Evolutionary conservation across 2,329 filamentous ascomycete species (phyloP).

Genomic region (Chrysoporthe cubensis): DNA sequence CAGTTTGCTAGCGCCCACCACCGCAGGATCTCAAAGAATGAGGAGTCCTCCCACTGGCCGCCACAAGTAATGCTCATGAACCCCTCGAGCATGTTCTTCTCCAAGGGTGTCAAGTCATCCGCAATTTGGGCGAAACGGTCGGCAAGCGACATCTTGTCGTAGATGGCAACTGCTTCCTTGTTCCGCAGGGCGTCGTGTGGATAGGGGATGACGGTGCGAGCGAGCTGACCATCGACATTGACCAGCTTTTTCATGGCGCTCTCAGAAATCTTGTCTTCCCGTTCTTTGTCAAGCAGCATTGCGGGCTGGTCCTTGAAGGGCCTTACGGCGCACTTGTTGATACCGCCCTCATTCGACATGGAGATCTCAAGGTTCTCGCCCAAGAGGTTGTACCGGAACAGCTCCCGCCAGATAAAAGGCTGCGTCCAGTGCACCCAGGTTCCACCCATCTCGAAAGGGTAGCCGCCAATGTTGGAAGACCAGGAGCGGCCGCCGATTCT

Average conservation of each 20-base stretch:
- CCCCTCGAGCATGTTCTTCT: constrained; percentile 44
- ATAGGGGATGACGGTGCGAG: constrained; percentile 44
- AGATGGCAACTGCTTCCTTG: constrained; percentile 38
- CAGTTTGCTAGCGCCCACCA: constrained; percentile 52
- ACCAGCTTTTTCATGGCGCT: constrained; percentile 46
- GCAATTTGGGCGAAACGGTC: constrained; percentile 48
- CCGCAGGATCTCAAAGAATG: constrained; percentile 52
- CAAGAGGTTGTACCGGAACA: constrained; percentile 50
- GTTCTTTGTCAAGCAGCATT: constrained; percentile 44
- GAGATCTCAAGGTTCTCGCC: constrained; percentile 42
- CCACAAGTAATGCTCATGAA: constrained; percentile 47
- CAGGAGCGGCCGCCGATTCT: constrained; percentile 53
- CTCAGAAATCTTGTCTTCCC: constrained; percentile 43
- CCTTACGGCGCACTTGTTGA: constrained; percentile 47
- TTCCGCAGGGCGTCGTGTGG: constrained; percentile 43
- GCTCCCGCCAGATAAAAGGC: constrained; percentile 48
- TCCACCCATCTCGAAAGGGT: constrained; percentile 53
- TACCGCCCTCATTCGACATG: constrained; percentile 40
- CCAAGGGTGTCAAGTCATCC: constrained; percentile 44
- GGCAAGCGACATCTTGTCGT: constrained; percentile 45
- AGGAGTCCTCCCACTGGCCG: constrained; percentile 47
- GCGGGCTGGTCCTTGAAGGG: constrained; percentile 27
- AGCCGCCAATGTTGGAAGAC: constrained; percentile 47
- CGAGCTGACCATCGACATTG: constrained; percentile 48
- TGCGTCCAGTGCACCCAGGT: constrained; percentile 54